Evolutionary conservation across 106 monocot species (phyloP).

Genomic region (Platanthera guangdongensis): DNA sequence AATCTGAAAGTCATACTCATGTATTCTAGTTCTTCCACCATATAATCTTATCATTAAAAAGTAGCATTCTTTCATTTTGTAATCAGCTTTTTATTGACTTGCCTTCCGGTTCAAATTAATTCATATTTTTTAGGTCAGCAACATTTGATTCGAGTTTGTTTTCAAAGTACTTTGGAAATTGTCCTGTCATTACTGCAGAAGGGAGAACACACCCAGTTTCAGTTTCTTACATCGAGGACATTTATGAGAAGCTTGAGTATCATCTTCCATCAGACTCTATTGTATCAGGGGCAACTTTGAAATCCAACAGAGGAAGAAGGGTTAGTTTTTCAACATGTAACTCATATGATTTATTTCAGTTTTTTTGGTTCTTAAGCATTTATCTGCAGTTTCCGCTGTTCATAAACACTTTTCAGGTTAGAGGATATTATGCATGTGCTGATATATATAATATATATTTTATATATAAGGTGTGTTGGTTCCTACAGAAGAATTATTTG

Average conservation of each 20-base stretch:
- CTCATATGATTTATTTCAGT: neutral
- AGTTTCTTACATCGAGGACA: constrained; percentile 74
- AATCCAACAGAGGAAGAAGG: constrained; percentile 32
- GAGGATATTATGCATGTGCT: neutral
- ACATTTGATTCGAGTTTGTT: constrained; percentile 84
- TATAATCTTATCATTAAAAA: neutral
- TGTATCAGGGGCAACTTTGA: constrained; percentile 47
- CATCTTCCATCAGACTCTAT: constrained; percentile 82
- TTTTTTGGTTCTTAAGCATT: neutral
- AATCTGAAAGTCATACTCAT: constrained; percentile 97
- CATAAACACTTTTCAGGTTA: neutral
- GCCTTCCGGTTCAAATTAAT: neutral
- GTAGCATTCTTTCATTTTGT: constrained; percentile 1
- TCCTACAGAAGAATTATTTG: too few species aligned
- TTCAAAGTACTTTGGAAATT: constrained; percentile 73
- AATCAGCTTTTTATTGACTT: neutral
- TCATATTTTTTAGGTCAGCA: constrained; percentile 58
- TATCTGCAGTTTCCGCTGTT: neutral
- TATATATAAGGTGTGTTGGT: too few species aligned
- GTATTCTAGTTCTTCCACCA: constrained; percentile 25
- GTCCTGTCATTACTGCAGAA: constrained; percentile 78
- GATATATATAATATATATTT: neutral
- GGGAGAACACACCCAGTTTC: constrained; percentile 94
- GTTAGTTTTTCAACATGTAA: constrained; percentile 1
- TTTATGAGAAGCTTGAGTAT: constrained; percentile 79